phyloP scores from a whole-genome alignment of 73 alveolate genomes.

The Loxodes magnus region DNA sequence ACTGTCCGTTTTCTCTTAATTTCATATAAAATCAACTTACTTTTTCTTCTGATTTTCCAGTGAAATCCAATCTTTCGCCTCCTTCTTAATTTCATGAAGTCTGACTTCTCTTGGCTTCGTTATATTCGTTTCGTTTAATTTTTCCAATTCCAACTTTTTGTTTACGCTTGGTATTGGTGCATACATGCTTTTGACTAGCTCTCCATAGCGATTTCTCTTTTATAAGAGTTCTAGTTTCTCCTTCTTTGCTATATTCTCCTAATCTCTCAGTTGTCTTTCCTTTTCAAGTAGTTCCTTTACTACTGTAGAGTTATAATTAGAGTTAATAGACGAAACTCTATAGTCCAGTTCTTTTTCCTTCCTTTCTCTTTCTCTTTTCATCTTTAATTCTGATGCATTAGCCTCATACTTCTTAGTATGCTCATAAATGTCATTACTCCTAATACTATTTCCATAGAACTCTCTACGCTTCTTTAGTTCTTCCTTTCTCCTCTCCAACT shows the following conservation, averaged over 20 bases:
- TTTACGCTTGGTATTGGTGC: neutral
- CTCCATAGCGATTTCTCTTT: neutral
- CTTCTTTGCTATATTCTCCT: neutral
- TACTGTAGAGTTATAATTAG: neutral
- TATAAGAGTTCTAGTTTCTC: neutral
- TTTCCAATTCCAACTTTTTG: conserved; percentile 5
- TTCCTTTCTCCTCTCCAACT: conserved; percentile 20
- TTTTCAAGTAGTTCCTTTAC: conserved; percentile 1
- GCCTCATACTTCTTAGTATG: conserved; percentile 17
- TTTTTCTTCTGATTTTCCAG: no score
- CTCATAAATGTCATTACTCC: conserved; percentile 16
- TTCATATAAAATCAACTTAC: no score
- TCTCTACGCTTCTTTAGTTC: conserved; percentile 19
- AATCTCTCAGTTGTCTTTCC: conserved; percentile 5
- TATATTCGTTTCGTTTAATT: neutral
- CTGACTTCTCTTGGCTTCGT: no score
- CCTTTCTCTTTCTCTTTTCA: neutral
- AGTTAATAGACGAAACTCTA: neutral
- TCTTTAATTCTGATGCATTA: conserved; percentile 8
- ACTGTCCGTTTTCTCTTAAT: no score
- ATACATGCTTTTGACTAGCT: conserved; percentile 5
- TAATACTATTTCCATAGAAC: conserved; percentile 13
- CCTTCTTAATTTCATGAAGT: no score
- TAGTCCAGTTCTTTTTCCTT: conserved; percentile 1
- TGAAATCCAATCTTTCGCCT: no score